phyloP scores from a whole-genome alignment of 2,329 filamentous ascomycete genomes.

The Parascedosporium putredinis region DNA sequence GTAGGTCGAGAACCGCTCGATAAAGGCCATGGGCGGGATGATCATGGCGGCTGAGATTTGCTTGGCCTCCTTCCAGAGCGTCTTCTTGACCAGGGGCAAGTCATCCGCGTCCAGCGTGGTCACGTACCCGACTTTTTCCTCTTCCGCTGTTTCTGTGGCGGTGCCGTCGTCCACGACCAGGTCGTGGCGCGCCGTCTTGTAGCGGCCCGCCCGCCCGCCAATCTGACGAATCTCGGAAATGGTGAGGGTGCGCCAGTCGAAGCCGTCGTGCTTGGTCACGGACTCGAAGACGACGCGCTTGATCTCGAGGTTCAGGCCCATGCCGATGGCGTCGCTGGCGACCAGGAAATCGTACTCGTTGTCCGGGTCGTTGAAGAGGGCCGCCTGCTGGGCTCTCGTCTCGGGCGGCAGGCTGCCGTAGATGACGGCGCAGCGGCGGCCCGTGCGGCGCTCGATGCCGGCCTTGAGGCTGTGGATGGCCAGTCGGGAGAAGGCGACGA shows the following conservation, averaged over 20 bases:
- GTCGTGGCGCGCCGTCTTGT: constrained; percentile 61
- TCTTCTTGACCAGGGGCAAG: constrained; percentile 47
- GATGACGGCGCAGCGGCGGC: constrained; percentile 77
- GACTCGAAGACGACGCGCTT: constrained; percentile 84
- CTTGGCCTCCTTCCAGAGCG: constrained; percentile 53
- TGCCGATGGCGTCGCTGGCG: constrained; percentile 91
- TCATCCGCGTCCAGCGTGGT: constrained; percentile 68
- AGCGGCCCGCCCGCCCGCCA: constrained; percentile 82
- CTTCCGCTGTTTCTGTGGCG: constrained; percentile 8
- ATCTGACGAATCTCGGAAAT: constrained; percentile 89
- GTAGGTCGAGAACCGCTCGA: constrained; percentile 70
- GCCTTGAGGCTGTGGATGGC: constrained; percentile 71
- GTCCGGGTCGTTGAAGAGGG: constrained; percentile 85
- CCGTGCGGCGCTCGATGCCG: constrained; percentile 65
- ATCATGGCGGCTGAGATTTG: constrained; percentile 64
- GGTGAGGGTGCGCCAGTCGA: constrained; percentile 43
- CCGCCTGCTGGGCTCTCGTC: constrained; percentile 81
- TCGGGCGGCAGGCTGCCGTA: constrained; percentile 90
- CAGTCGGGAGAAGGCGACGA: constrained; percentile 78
- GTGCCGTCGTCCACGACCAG: constrained; percentile 21
- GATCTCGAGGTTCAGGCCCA: constrained; percentile 90
- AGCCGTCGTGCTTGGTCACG: constrained; percentile 60
- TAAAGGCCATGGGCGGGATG: constrained; percentile 56
- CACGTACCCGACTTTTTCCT: constrained; percentile 56
- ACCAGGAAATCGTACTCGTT: constrained; percentile 94